These are phyloP conservation scores for Salvia splendens DNA, from an alignment of 257 asterid species.

Conservation along the genomic window DNA sequence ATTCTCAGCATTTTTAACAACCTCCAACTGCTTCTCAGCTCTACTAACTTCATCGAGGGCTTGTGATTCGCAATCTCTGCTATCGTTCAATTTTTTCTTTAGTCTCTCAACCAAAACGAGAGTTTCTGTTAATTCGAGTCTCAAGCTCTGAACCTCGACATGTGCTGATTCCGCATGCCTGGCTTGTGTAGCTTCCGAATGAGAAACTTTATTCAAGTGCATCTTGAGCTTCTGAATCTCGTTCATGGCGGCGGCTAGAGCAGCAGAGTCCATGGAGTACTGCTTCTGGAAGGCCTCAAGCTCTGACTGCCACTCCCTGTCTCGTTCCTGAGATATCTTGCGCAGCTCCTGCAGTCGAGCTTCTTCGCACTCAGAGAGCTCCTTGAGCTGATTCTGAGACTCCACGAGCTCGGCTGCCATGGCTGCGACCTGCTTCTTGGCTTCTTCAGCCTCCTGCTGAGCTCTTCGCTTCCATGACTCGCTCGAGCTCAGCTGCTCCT, in stretches of 20 bases:
- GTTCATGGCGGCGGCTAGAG: conserved; percentile 64
- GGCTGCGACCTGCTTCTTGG: conserved; percentile 56
- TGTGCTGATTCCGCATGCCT: conserved; percentile 70
- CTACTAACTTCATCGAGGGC: conserved; percentile 52
- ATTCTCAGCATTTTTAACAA: conserved; percentile 46
- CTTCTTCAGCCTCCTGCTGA: conserved; percentile 59
- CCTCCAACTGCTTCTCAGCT: conserved; percentile 57
- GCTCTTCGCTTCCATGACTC: conserved; percentile 55
- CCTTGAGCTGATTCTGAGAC: conserved; percentile 63
- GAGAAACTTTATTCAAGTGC: conserved; percentile 58
- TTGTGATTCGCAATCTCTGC: conserved; percentile 61
- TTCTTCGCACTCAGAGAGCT: conserved; percentile 75
- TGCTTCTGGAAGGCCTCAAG: conserved; percentile 81
- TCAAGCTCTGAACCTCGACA: conserved; percentile 61
- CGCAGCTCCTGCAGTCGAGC: conserved; percentile 69
- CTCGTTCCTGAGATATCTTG: conserved; percentile 79
- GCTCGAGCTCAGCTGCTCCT: conserved; percentile 65
- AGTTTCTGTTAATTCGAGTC: conserved; percentile 58
- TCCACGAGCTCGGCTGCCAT: conserved; percentile 65
- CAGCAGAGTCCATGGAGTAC: conserved; percentile 65
- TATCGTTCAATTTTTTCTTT: conserved; percentile 53
- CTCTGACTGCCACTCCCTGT: conserved; percentile 80
- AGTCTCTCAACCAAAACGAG: conserved; percentile 55
- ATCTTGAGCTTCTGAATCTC: conserved; percentile 76
- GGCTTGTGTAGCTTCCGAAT: conserved; percentile 71